These are phyloP conservation scores for Daedaleopsis nitida DNA, from an alignment of 768 basidiomycete species.

Conservation along the genomic window DNA sequence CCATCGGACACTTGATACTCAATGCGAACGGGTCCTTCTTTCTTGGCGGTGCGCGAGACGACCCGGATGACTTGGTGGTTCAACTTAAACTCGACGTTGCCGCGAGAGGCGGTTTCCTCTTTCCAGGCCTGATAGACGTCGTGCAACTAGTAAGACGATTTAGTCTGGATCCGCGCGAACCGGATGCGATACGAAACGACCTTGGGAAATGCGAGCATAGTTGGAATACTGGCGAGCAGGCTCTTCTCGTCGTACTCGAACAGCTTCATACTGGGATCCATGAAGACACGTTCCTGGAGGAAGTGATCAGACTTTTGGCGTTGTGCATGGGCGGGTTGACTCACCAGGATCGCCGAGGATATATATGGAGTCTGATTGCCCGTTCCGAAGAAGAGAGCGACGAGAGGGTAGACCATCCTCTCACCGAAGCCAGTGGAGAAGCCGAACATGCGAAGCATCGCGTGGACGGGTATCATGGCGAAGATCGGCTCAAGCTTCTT, in stretches of 20 bases:
- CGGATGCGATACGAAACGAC: conserved; percentile 7
- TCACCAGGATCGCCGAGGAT: conserved; percentile 34
- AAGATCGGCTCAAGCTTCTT: conserved; percentile 35
- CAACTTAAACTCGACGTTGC: conserved; percentile 31
- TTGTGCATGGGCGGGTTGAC: not conserved
- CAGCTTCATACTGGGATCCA: conserved; percentile 37
- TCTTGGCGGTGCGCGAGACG: conserved; percentile 24
- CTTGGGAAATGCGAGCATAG: conserved; percentile 41
- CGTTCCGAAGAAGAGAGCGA: conserved; percentile 39
- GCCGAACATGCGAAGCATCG: conserved; percentile 36
- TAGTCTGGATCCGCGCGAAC: not conserved
- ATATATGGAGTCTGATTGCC: conserved; percentile 41
- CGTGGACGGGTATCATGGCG: conserved; percentile 36
- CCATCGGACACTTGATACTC: conserved; percentile 20
- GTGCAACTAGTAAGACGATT: conserved; percentile 21
- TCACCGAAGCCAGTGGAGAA: conserved; percentile 40
- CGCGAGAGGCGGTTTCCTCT: conserved; percentile 23
- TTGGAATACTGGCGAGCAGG: conserved; percentile 36
- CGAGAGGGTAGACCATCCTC: conserved; percentile 39
- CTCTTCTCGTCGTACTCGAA: conserved; percentile 37
- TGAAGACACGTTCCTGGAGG: conserved; percentile 35
- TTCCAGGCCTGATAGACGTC: conserved; percentile 36
- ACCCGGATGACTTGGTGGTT: conserved; percentile 29
- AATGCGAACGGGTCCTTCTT: conserved; percentile 24
- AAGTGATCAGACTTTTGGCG: not conserved